Evolutionary conservation across 306 rosid genomes (phyloP).

Genomic region (Glycine tomentella): DNA sequence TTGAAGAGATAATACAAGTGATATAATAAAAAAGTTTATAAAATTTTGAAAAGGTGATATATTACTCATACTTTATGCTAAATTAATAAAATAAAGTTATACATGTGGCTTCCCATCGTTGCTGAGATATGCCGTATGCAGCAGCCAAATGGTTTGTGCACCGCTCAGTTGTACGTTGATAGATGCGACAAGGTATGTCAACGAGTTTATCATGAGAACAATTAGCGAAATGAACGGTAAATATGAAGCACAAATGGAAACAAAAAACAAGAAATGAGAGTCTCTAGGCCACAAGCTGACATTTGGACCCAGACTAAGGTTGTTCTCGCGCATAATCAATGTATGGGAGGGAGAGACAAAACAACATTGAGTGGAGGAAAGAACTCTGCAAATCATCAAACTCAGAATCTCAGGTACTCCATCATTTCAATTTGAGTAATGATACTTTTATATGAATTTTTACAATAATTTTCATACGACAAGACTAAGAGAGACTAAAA

Average conservation of each 20-base stretch:
- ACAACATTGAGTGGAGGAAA: not conserved
- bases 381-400: not conserved
- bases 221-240: slow-evolving; percentile 15
- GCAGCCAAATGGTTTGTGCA: not conserved
- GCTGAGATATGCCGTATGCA: not conserved
- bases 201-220: not conserved
- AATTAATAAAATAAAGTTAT: not conserved
- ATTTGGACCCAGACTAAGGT: not conserved
- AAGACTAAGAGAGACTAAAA: too few relatives aligned
- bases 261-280: not conserved
- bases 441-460: not conserved
- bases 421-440: not conserved
- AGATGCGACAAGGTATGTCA: not conserved
- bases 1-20: too few relatives aligned
- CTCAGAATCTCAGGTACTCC: not conserved
- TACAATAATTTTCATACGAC: too few relatives aligned
- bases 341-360: not conserved
- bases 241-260: not conserved
- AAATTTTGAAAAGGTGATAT: too few relatives aligned
- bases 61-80: too few relatives aligned
- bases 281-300: not conserved
- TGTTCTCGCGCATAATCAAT: not conserved
- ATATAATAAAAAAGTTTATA: too few relatives aligned
- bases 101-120: not conserved
- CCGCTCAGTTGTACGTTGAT: slow-evolving; percentile 1